Conservation (phyloP, 139 green algal species). For the Coelastrella sp. region DNA sequence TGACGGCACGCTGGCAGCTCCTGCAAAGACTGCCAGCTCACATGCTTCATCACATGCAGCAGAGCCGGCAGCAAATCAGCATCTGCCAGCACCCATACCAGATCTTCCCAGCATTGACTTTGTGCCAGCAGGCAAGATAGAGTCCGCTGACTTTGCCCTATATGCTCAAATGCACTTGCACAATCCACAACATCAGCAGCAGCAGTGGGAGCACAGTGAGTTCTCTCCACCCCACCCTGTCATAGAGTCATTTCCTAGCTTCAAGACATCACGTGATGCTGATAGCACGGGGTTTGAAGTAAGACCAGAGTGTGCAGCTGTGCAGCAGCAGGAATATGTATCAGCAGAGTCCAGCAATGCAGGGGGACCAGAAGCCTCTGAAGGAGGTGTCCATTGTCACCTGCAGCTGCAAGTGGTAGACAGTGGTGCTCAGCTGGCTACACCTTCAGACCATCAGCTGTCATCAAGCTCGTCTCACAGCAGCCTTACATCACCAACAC, state of each 20-base stretch:
- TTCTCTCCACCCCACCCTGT: neutral
- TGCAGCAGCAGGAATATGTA: neutral
- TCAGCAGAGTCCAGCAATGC: neutral
- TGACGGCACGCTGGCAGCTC: too few relatives aligned
- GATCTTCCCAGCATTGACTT: neutral
- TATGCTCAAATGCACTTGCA: conserved; percentile 25
- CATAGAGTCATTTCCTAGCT: conserved; percentile 32
- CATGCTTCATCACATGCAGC: too few relatives aligned
- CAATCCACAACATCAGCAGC: neutral
- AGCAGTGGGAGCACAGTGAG: conserved; percentile 19
- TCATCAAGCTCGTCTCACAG: neutral
- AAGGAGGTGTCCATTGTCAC: neutral
- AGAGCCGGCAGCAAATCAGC: too few relatives aligned
- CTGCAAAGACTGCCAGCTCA: too few relatives aligned
- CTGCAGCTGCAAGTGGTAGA: neutral
- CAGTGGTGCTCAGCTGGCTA: neutral
- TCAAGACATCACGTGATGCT: neutral
- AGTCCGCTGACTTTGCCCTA: conserved; percentile 1
- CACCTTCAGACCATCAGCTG: neutral
- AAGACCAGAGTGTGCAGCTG: neutral
- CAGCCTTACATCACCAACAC: neutral
- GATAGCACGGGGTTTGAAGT: neutral
- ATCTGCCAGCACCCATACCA: neutral
- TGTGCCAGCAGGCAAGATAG: neutral
- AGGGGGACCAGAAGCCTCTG: neutral